Percentiles rank a stretch among this genome's conserved stretches.
These are phyloP conservation scores for Quercus lobata DNA, from an alignment of 331 rosid genomes.

Conservation along the genomic window DNA sequence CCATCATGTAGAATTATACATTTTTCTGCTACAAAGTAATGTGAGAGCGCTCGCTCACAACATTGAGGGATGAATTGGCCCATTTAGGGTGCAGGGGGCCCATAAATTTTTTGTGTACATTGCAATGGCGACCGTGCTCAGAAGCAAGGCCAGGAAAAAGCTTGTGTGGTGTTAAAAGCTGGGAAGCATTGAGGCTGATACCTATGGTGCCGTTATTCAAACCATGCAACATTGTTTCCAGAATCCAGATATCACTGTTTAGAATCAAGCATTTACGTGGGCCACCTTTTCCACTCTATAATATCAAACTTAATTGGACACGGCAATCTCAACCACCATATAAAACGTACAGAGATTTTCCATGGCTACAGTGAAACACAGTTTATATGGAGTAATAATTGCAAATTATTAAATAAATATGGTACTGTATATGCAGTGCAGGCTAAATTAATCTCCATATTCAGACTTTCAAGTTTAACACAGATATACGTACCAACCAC, in stretches of 20 bases:
- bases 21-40: background rate
- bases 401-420: background rate
- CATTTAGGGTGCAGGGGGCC: background rate
- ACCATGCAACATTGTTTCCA: slow-evolving; percentile 17
- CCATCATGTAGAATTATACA: background rate
- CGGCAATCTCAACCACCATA: slow-evolving; percentile 8
- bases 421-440: too few species aligned
- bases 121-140: background rate
- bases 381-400: background rate
- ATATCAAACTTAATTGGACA: background rate
- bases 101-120: background rate
- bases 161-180: slow-evolving; percentile 11
- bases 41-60: background rate
- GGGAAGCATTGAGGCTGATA: slow-evolving; percentile 22
- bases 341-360: background rate
- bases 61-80: background rate
- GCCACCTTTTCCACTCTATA: slow-evolving; percentile 19
- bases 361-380: background rate
- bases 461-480: background rate
- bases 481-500: background rate
- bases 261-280: slow-evolving; percentile 11
- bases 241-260: slow-evolving; percentile 5
- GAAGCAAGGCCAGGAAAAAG: slow-evolving; percentile 13
- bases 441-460: too few species aligned
- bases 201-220: slow-evolving; percentile 38